phyloP scores from a whole-genome alignment of 352 stramenopile genomes.

The Discostella stelligera region DNA sequence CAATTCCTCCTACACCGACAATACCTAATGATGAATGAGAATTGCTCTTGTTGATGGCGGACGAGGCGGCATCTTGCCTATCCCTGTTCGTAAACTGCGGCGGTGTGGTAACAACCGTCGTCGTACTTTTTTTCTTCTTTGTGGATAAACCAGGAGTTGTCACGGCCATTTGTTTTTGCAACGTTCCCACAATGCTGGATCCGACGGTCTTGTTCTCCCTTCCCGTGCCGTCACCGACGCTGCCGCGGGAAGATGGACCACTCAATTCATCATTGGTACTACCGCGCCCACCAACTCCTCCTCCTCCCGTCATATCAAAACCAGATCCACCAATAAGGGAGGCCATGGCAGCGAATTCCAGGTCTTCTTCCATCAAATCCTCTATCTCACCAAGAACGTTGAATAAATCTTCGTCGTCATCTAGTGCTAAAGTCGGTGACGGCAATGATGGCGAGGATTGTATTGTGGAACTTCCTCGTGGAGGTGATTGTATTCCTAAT shows the following conservation, averaged over 20 bases:
- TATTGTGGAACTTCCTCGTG: not conserved
- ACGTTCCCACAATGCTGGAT: slow-evolving; percentile 26
- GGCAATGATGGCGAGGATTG: not conserved
- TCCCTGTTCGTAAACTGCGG: slow-evolving; percentile 3
- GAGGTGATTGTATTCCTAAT: not conserved
- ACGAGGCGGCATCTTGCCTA: not conserved
- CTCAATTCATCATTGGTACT: slow-evolving; percentile 1
- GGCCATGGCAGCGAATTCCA: slow-evolving; percentile 68
- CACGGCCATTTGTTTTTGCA: slow-evolving; percentile 37
- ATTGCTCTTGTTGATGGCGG: not conserved
- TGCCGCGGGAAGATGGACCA: not conserved
- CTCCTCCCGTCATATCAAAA: not conserved
- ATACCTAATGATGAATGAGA: slow-evolving; percentile 21
- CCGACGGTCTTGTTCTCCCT: not conserved
- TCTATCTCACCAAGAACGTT: slow-evolving; percentile 71
- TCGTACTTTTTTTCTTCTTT: slow-evolving; percentile 52
- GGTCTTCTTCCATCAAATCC: slow-evolving; percentile 75
- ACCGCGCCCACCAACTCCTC: not conserved
- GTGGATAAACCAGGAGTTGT: slow-evolving; percentile 41
- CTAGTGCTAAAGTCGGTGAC: not conserved
- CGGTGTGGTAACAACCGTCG: slow-evolving; percentile 41
- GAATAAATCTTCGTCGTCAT: slow-evolving; percentile 29
- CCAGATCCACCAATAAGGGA: slow-evolving; percentile 29
- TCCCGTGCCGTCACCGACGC: not conserved
- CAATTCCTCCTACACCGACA: slow-evolving; percentile 9